Conservation (phyloP, 805 yeast genomes). For the Zygosaccharomyces lentus region DNA sequence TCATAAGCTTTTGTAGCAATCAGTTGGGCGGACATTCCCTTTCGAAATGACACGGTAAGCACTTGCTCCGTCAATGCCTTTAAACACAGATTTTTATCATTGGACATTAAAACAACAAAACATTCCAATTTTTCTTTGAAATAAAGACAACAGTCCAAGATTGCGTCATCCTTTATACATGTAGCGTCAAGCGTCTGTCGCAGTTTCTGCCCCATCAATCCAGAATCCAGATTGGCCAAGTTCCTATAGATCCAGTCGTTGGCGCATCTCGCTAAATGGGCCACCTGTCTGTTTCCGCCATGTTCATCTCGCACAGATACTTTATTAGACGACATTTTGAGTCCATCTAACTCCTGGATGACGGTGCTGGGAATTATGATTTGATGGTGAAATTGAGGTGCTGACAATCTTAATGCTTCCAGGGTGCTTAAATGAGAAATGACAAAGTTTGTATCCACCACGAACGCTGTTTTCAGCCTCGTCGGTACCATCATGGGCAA, state of each 20-base stretch:
- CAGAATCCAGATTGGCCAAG: constrained; percentile 48
- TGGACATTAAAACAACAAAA: constrained; percentile 62
- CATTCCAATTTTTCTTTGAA: constrained; percentile 41
- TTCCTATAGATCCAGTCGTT: constrained; percentile 69
- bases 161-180: constrained; percentile 68
- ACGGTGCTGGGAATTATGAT: constrained; percentile 70
- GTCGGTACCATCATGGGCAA: constrained; percentile 13
- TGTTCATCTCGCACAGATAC: constrained; percentile 8
- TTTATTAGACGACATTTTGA: constrained; percentile 46
- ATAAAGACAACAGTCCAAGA: constrained; percentile 77
- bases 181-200: constrained; percentile 47
- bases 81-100: constrained; percentile 78
- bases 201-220: constrained; percentile 61
- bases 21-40: constrained; percentile 44
- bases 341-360: constrained; percentile 75
- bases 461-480: constrained; percentile 39
- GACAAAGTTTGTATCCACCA: constrained; percentile 81
- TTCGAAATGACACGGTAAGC: constrained; percentile 51
- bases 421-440: constrained; percentile 61
- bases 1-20: constrained; percentile 41
- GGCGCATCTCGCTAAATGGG: constrained; percentile 62
- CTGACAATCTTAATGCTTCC: constrained; percentile 45
- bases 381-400: constrained; percentile 40
- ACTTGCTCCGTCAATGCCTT: constrained; percentile 68
- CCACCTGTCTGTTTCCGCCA: constrained; percentile 34